phyloP scores from a whole-genome alignment of 1,139 yeast genomes.

The Suhomyces atakaporum region DNA sequence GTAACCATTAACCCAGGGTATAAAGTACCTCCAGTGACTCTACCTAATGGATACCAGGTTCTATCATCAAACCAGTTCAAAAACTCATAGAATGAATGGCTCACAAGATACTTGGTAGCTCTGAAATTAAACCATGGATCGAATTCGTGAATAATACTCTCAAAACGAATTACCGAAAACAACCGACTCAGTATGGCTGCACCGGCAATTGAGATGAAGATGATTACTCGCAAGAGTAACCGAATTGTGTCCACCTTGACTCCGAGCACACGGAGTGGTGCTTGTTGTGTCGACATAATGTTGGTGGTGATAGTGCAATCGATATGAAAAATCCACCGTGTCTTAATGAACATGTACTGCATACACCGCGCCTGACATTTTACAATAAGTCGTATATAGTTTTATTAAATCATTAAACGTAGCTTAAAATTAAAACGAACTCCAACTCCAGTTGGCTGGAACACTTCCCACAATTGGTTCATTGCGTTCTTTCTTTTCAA shows the following conservation, averaged over 20 bases:
- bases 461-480: constrained; percentile 53
- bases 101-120: constrained; percentile 87
- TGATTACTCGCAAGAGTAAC: constrained; percentile 60
- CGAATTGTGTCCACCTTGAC: constrained; percentile 42
- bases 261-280: constrained; percentile 32
- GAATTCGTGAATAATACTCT: constrained; percentile 95
- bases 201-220: constrained; percentile 73
- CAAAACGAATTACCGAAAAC: constrained; percentile 80
- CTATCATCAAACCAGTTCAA: constrained; percentile 98
- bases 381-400: too few species aligned
- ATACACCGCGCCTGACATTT: too few species aligned
- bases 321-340: constrained; percentile 14
- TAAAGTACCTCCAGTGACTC: constrained; percentile 98
- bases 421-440: constrained; percentile 62
- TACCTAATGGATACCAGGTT: constrained; percentile 98
- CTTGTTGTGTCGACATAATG: constrained; percentile 11
- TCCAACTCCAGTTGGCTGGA: constrained; percentile 83
- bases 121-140: constrained; percentile 99
- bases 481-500: constrained; percentile 15
- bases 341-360: constrained; percentile 10
- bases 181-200: constrained; percentile 92
- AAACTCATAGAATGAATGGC: constrained; percentile 83
- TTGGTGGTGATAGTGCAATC: neutral
- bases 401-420: too few species aligned
- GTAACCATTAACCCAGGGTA: constrained; percentile 99